Conservation (phyloP, 768 basidiomycete genomes). For the Paxillus rubicundulus region DNA sequence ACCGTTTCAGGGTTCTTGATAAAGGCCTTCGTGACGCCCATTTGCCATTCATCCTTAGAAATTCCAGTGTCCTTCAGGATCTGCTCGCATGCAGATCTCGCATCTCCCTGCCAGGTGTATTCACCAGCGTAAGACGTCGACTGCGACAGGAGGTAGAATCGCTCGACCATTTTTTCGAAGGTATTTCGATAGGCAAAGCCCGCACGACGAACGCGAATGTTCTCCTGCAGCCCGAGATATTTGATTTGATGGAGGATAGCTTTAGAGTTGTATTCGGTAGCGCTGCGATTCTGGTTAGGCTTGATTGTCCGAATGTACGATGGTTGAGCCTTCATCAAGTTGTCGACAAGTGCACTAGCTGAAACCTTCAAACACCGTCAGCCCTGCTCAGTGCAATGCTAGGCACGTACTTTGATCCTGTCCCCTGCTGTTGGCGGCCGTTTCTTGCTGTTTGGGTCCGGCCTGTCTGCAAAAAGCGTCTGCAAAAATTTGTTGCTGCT, state of each 20-base stretch:
- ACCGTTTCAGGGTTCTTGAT: slow-evolving; percentile 99
- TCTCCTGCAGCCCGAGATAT: slow-evolving; percentile 97
- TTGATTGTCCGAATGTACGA: slow-evolving; percentile 99
- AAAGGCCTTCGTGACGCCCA: slow-evolving; percentile 98
- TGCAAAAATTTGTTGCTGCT: slow-evolving; percentile 87
- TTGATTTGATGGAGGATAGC: slow-evolving; percentile 99
- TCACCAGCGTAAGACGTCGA: slow-evolving; percentile 98
- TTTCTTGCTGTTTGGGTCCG: slow-evolving; percentile 97
- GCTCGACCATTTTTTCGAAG: slow-evolving; percentile 98
- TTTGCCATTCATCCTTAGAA: slow-evolving; percentile 97
- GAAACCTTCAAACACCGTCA: slow-evolving; percentile 52
- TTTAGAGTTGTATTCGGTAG: slow-evolving; percentile 89
- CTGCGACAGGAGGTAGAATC: slow-evolving; percentile 94
- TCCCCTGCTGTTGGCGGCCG: slow-evolving; percentile 97
- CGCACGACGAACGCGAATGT: slow-evolving; percentile 94
- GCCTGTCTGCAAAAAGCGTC: slow-evolving; percentile 86
- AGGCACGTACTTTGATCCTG: slow-evolving; percentile 77
- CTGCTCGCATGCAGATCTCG: slow-evolving; percentile 87
- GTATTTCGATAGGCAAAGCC: slow-evolving; percentile 98
- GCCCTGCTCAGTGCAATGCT: not conserved
- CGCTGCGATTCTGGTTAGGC: slow-evolving; percentile 93
- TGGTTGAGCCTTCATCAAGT: slow-evolving; percentile 95
- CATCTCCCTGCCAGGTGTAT: slow-evolving; percentile 92
- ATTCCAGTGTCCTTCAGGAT: slow-evolving; percentile 96
- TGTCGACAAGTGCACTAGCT: slow-evolving; percentile 95